Conservation (phyloP, 2,329 filamentous ascomycete species). For the Colletotrichum graminicola region DNA sequence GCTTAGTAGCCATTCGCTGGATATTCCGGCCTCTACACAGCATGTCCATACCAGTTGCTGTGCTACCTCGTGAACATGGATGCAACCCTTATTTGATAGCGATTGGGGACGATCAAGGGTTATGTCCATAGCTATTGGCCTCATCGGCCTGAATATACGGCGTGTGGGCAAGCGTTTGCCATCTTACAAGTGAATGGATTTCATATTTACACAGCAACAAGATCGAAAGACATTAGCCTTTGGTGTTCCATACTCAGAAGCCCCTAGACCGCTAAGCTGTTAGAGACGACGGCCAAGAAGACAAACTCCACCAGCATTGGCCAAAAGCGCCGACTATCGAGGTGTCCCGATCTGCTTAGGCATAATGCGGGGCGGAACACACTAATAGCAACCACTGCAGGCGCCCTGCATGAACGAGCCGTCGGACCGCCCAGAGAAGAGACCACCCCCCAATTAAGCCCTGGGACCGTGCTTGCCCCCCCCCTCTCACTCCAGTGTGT, state of each 20-base stretch:
- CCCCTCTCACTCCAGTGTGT: slow-evolving; percentile 8
- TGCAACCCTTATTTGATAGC: background rate
- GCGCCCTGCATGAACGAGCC: slow-evolving; percentile 38
- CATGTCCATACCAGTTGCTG: background rate
- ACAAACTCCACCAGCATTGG: background rate
- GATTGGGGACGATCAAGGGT: background rate
- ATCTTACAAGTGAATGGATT: background rate
- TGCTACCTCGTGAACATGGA: background rate
- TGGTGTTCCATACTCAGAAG: too few species aligned
- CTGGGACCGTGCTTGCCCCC: background rate
- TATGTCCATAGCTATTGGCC: background rate
- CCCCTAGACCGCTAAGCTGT: too few species aligned
- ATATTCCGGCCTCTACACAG: background rate
- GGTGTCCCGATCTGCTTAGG: slow-evolving; percentile 7
- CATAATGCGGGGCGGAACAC: slow-evolving; percentile 28
- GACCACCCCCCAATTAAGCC: slow-evolving; percentile 33
- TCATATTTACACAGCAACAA: background rate
- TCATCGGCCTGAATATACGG: background rate
- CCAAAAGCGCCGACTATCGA: background rate
- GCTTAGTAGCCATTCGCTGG: background rate
- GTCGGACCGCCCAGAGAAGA: slow-evolving; percentile 21
- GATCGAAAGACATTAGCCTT: background rate
- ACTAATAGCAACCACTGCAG: slow-evolving; percentile 29
- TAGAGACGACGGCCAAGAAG: background rate
- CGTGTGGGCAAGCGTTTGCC: background rate